Evolutionary conservation across 2,329 filamentous ascomycete genomes (phyloP), one percentile per base, ranked within the genome.

Genomic region (Fusarium mangiferae): DNA sequence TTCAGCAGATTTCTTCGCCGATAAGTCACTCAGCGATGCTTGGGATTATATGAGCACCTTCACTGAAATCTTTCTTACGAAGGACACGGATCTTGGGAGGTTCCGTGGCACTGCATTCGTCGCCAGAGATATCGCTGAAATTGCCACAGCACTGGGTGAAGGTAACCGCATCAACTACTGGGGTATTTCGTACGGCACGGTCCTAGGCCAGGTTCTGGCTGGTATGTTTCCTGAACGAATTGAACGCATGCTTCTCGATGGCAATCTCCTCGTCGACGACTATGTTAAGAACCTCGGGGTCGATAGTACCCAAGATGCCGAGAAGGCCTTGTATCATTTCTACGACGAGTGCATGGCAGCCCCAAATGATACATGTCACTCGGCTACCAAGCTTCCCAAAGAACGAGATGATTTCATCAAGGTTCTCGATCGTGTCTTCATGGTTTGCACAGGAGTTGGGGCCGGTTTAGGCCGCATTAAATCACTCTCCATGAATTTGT

Each of bases 91-190:
- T 8, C 15, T 9, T 22, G 20, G 15, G 24, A 3, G 15, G 26
- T 28, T 39, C 20, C 36, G 26, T 41, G 51, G 35, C 24, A 55
- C 24, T 30, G 20, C 35, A 55, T 52, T 42, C 52, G 78, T 80
- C 3, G 83, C 81, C 20, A 76, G 83, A 28, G 83, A 85, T 60
- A 78, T 85, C 22, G 26, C 24, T 3, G 8, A 10, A 76, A 80
- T 85, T 58, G 56, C 75, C 11, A 80, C 84, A 22, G 82, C 79
- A 17, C 76, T 84, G 2, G 79, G 66, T 3, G 79, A 81, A 55
- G 82, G 82, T 26, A 76, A 79, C 15, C 35, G 78, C 55, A 59
- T 83, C 13, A 73, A 80, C 46, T 84, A 80, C 60, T 83, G 77
- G 78, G 82, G 82, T 4, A 8, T 22, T 6, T 77, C 75, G 1